phyloP scores from a whole-genome alignment of 805 yeast species.

The Priceomyces castillae region DNA sequence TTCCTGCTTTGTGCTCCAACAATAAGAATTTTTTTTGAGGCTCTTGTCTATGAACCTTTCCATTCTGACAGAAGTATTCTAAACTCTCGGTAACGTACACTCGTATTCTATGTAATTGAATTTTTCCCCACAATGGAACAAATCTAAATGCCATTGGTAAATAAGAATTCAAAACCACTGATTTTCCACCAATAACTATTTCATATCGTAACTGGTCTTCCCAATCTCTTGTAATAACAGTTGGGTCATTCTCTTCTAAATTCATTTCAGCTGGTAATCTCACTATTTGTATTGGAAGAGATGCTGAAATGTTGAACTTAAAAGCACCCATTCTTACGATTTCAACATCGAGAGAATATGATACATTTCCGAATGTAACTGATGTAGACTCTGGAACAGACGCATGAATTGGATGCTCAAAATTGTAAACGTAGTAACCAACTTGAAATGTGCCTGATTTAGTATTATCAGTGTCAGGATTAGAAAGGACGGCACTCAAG shows the following conservation, averaged over 20 bases:
- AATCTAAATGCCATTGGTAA: constrained; percentile 82
- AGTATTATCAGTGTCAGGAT: constrained; percentile 17
- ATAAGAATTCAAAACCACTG: constrained; percentile 77
- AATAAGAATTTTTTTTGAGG: constrained; percentile 79
- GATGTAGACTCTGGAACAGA: constrained; percentile 76
- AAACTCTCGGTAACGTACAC: constrained; percentile 83
- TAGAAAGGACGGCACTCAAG: constrained; percentile 19
- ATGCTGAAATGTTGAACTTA: constrained; percentile 68
- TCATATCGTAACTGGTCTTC: constrained; percentile 89
- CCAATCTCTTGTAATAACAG: constrained; percentile 88
- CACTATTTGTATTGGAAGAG: constrained; percentile 61
- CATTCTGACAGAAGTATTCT: constrained; percentile 84
- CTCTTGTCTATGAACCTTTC: constrained; percentile 88
- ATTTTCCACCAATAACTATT: constrained; percentile 85
- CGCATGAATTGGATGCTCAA: constrained; percentile 84
- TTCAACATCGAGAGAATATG: constrained; percentile 64
- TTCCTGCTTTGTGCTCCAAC: constrained; percentile 72
- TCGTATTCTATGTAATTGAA: constrained; percentile 80
- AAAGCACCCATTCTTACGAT: constrained; percentile 83
- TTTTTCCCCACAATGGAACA: constrained; percentile 78
- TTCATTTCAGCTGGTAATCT: constrained; percentile 76
- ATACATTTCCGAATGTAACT: constrained; percentile 79
- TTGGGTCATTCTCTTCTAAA: constrained; percentile 89
- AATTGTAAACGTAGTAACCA: constrained; percentile 90
- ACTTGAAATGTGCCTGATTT: constrained; percentile 54